These are phyloP conservation scores for Domatiomyces catenatus DNA, from an alignment of 2,329 filamentous ascomycete genomes.

Conservation along the genomic window DNA sequence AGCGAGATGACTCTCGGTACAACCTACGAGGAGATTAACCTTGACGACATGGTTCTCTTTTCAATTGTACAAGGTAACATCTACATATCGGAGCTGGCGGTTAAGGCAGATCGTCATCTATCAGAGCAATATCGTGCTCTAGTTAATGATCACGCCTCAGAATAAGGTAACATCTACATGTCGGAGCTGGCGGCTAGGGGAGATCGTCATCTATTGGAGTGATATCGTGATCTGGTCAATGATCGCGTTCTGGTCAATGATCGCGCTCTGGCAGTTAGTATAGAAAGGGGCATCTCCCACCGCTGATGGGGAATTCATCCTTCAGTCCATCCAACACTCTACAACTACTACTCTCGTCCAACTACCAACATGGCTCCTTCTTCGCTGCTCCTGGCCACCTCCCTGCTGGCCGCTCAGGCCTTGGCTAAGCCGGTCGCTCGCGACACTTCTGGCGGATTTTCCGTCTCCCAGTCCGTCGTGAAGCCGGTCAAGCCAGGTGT, in stretches of 20 bases:
- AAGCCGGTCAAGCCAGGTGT: conserved; percentile 13
- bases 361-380: conserved; percentile 6
- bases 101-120: not conserved
- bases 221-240: not conserved
- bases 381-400: conserved; percentile 6
- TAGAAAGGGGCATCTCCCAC: no score
- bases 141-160: no score
- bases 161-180: not conserved
- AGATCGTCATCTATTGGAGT: not conserved
- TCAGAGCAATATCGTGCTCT: not conserved
- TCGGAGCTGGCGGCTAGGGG: not conserved
- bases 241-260: no score
- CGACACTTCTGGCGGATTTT: conserved; percentile 11
- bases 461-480: conserved; percentile 10
- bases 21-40: not conserved
- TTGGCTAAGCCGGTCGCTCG: conserved; percentile 11
- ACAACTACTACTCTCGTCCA: not conserved
- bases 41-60: not conserved
- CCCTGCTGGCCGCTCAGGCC: conserved; percentile 6
- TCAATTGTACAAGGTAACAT: not conserved
- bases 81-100: not conserved
- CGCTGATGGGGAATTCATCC: no score
- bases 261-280: not conserved
- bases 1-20: not conserved
- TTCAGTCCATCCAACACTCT: no score